Base-by-base conservation (phyloP, 805 yeast species). In the Trichomonascus vanleenenianus region DNA sequence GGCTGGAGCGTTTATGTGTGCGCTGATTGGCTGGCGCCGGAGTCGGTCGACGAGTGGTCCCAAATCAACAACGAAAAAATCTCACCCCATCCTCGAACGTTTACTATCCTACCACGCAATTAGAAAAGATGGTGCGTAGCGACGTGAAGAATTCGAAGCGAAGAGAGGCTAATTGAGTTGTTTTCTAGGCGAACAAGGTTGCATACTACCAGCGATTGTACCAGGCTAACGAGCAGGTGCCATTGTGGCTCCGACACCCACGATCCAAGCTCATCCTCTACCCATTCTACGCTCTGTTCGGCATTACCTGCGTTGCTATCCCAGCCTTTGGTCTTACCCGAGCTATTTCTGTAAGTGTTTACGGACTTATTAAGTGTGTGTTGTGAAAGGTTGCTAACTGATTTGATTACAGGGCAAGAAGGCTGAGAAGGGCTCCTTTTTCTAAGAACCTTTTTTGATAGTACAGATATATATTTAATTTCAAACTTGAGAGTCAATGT, bases 221-320 rank as follows among this genome's bases (percentile, higher is more conserved):
- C 61, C 68, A 62, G 57, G 54, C 66, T 40, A 49, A 57, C 54
- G 56, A 60, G 35, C 48, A 55, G 50, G 56, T 57, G 35, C 63
- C 64, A 16, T 55, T 64, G 43, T 64, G 68, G 68, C 56, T 61
- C 65, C 60, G 68, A 56, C 77, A 75, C 65, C 83, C 83, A 61
- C 76, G 79, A 62, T 77, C 93, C 55, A 83, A 83, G 68, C 70
- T 74, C 58, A 66, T 81, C 63, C 74, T 85, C 55, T 81, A 79
- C 69, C 94, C 95, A 62, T 85, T 79, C 76, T 81, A 74, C 71
- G 85, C 85, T 51, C 71, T 80, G 50, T 81, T 85, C 66, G 70
- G 85, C 46, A 73, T 81, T 50, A 71, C 85, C 53, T 61, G 64
- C 52, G 77, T 85, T 43, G 73, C 72, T 49, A 74, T 76, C 50